Evolutionary conservation across 768 basidiomycete genomes (phyloP).

Genomic region (Termitomyces eurrhizus): DNA sequence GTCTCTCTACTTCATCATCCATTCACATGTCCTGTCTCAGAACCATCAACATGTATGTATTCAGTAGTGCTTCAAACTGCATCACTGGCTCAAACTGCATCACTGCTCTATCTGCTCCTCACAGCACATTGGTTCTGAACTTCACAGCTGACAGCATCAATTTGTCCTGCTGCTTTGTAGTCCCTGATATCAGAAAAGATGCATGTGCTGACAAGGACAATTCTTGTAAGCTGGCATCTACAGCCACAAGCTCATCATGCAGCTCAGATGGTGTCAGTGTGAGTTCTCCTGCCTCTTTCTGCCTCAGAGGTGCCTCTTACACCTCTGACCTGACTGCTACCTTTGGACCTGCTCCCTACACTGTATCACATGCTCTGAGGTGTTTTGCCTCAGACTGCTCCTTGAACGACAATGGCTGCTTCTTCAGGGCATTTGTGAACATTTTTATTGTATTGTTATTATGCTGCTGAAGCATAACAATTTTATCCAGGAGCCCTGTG

Average conservation of each 20-base stretch:
- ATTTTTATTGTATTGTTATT: not conserved
- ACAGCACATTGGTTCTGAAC: not conserved
- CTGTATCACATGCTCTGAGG: no score
- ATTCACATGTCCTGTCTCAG: no score
- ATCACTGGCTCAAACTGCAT: not conserved
- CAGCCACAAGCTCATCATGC: not conserved
- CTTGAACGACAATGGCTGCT: not conserved
- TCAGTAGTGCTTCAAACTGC: not conserved
- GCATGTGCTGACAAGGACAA: no score
- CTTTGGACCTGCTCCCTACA: no score
- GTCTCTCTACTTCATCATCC: no score
- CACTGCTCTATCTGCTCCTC: not conserved
- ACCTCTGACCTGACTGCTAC: no score
- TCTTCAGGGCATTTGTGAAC: not conserved
- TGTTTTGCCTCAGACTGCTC: not conserved
- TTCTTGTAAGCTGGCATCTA: no score
- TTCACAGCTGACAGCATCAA: rapidly evolving
- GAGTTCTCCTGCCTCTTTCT: not conserved
- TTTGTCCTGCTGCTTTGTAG: not conserved
- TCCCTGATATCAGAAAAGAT: not conserved
- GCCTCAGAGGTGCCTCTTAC: not conserved
- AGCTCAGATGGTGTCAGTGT: not conserved
- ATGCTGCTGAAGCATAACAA: not conserved
- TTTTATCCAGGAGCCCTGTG: not conserved
- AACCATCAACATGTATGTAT: no score